Evolutionary conservation across 2,329 filamentous ascomycete species (phyloP).

Genomic region (Fusarium drepaniforme): DNA sequence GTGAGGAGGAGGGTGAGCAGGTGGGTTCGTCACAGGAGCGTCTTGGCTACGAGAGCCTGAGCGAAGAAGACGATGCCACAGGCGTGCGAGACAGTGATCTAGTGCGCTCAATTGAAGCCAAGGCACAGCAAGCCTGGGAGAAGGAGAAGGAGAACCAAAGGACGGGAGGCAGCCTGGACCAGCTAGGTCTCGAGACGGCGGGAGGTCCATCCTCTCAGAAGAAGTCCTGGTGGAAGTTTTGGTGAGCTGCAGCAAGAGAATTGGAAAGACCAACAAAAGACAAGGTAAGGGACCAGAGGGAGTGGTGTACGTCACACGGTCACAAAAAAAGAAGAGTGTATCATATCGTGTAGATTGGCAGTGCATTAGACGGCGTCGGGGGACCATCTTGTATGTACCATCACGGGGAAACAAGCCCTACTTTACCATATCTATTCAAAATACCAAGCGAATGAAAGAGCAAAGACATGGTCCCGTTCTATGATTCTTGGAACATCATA

Average conservation of each 20-base stretch:
- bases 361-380: slow-evolving; percentile 61
- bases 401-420: slow-evolving; percentile 46
- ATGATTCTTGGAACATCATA: background rate
- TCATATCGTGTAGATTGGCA: slow-evolving; percentile 58
- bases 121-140: slow-evolving; percentile 60
- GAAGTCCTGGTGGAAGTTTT: slow-evolving; percentile 66
- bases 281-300: slow-evolving; percentile 21
- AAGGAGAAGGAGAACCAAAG: slow-evolving; percentile 64
- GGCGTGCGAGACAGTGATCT: slow-evolving; percentile 30
- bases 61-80: slow-evolving; percentile 39
- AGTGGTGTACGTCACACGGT: slow-evolving; percentile 33
- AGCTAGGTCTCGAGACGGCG: slow-evolving; percentile 56
- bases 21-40: slow-evolving; percentile 29
- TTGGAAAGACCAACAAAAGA: slow-evolving; percentile 26
- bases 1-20: slow-evolving; percentile 39
- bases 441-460: slow-evolving; percentile 42
- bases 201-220: slow-evolving; percentile 48
- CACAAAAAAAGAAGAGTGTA: slow-evolving; percentile 49
- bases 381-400: slow-evolving; percentile 51
- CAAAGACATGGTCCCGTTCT: background rate
- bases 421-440: slow-evolving; percentile 45
- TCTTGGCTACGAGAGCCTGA: slow-evolving; percentile 33
- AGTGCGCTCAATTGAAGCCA: slow-evolving; percentile 48
- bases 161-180: slow-evolving; percentile 63
- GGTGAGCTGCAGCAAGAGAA: slow-evolving; percentile 43